Evolutionary conservation across 345 rosid species (phyloP).

Genomic region (Rhodamnia rubescens): DNA sequence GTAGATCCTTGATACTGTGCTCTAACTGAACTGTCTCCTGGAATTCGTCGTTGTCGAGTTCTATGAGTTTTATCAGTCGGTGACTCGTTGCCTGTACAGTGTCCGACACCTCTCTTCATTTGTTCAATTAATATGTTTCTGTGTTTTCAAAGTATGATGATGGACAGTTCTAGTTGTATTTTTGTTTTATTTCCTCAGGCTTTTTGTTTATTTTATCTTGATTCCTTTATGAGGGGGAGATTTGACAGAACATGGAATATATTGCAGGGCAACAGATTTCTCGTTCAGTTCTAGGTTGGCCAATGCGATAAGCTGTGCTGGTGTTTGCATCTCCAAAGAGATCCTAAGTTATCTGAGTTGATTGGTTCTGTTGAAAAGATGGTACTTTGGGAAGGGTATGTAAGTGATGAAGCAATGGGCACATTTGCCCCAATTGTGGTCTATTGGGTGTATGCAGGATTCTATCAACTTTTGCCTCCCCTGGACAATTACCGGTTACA

Average conservation of each 20-base stretch:
- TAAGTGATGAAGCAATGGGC: constrained; percentile 66
- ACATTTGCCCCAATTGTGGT: constrained; percentile 61
- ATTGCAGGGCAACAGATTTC: neutral
- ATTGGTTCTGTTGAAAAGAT: constrained; percentile 11
- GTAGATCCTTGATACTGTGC: neutral
- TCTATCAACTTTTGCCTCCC: constrained; percentile 52
- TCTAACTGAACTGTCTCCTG: neutral
- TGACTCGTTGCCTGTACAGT: neutral
- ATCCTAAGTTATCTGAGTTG: neutral
- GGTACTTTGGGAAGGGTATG: constrained; percentile 71
- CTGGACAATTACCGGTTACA: constrained; percentile 48
- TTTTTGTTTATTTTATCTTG: neutral
- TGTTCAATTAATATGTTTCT: neutral
- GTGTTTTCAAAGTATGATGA: neutral
- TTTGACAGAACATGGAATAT: neutral
- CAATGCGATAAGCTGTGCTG: neutral
- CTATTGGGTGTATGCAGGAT: constrained; percentile 62
- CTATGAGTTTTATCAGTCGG: neutral
- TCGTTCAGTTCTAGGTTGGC: neutral
- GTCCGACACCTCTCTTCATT: neutral
- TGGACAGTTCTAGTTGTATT: neutral
- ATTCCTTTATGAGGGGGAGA: neutral
- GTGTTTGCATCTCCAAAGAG: neutral
- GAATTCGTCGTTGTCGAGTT: neutral
- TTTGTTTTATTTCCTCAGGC: neutral